These are phyloP conservation scores for Crepidotus sp. DNA, from an alignment of 1,284 basidiomycete genomes.

Conservation along the genomic window DNA sequence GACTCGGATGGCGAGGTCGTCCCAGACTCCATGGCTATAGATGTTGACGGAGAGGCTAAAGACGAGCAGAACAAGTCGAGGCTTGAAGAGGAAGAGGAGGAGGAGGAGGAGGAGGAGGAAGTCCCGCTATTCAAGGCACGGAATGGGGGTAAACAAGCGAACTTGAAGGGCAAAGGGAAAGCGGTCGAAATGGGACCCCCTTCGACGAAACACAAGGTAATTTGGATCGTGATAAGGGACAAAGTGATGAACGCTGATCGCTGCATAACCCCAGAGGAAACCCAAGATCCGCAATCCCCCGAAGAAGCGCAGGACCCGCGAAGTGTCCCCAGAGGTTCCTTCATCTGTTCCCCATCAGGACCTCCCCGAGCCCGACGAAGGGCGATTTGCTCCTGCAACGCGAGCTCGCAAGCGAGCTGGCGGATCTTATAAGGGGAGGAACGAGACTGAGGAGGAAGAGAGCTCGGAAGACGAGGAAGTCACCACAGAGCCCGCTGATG, in stretches of 20 bases:
- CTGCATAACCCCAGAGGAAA: not conserved
- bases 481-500: constrained; percentile 38
- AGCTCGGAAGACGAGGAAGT: constrained; percentile 38
- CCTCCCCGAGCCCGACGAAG: constrained; percentile 8
- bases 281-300: not conserved
- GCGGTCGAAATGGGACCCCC: constrained; percentile 13
- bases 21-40: constrained; percentile 25
- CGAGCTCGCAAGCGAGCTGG: constrained; percentile 8
- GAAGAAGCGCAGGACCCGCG: constrained; percentile 6
- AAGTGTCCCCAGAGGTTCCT: constrained; percentile 23
- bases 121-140: constrained; percentile 28
- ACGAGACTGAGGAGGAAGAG: constrained; percentile 29
- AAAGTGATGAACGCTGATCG: not conserved
- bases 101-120: constrained; percentile 35
- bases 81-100: constrained; percentile 23
- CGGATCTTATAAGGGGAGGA: constrained; percentile 21
- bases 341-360: constrained; percentile 36
- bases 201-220: constrained; percentile 19
- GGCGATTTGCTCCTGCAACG: constrained; percentile 17
- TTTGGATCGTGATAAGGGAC: not conserved
- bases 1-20: constrained; percentile 24
- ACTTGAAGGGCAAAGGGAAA: constrained; percentile 17
- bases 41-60: constrained; percentile 18
- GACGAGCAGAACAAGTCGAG: constrained; percentile 3
- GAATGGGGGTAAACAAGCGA: constrained; percentile 9